Evolutionary conservation across 2,329 filamentous ascomycete species (phyloP), one percentile per base, ranked within the genome.

Genomic region (Verticillium tricorpus): DNA sequence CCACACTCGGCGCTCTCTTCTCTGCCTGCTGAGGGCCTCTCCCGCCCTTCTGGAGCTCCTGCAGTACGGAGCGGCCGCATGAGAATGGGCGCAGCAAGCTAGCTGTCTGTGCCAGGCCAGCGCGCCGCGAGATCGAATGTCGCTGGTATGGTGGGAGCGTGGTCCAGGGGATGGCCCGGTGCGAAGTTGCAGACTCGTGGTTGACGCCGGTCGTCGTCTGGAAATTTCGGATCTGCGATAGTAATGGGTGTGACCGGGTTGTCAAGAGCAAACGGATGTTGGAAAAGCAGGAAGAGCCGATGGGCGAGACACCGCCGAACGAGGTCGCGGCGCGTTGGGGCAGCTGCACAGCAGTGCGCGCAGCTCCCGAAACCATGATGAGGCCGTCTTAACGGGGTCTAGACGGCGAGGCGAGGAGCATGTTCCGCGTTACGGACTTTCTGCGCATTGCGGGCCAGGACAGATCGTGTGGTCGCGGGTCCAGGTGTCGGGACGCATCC

Each of bases 331-430:
- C 74, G 71, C 78, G 74, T 69, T 76, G 77, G 65, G 80, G 80
- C 74, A 81, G 76, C 76, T 82, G 75, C 74, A 70, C 68, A 65
- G 76, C 75, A 70, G 78, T 78, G 68, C 80, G 80, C 69, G 80
- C 75, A 70, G 76, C 76, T 73, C 78, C 80, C 75, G 78, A 76
- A 52, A 52, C 45, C 72, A 77, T 77, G 81, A 83, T 83, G 67
- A 68, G 77, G 70, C 70, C 68, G 64, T 68, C 25, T 58, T 58
- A 35, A 15, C 31, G 57, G 37, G 37, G 52, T 56, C n/a, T 66
- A 58, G 39, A 45, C 37, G 57, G 32, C 37, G 39, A 31, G 37
- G 17, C 40, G 31, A 40, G 37, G 15, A 32, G 57, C 57, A 58
- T 58, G 37, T 58, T 58, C 57, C 31, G 37, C 15, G 22, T 58